Percentiles rank a stretch among this genome's conserved stretches.
Evolutionary conservation across 345 rosid genomes (phyloP).

Genomic region (Linum usitatissimum): DNA sequence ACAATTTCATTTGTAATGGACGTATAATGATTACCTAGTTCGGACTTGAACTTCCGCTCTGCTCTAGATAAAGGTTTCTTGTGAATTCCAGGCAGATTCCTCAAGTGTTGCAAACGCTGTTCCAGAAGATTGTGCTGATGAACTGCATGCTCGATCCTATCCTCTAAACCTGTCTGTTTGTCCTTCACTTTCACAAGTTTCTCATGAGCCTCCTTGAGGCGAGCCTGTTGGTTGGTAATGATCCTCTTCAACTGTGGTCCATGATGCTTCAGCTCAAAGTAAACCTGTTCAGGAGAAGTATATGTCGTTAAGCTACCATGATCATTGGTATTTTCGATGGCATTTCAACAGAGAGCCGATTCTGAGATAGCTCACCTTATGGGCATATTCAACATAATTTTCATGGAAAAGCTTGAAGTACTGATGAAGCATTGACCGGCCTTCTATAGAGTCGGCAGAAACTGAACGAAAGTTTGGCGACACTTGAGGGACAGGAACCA

Average conservation of each 20-base stretch:
- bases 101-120: slow-evolving; percentile 46
- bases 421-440: slow-evolving; percentile 70
- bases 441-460: slow-evolving; percentile 84
- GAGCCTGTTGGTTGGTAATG: slow-evolving; percentile 58
- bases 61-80: slow-evolving; percentile 85
- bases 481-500: slow-evolving; percentile 62
- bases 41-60: slow-evolving; percentile 68
- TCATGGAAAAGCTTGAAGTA: slow-evolving; percentile 89
- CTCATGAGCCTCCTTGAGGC: slow-evolving; percentile 46
- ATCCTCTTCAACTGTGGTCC: slow-evolving; percentile 74
- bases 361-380: slow-evolving; percentile 50
- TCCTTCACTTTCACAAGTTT: slow-evolving; percentile 56
- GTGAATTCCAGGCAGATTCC: slow-evolving; percentile 62
- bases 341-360: background rate
- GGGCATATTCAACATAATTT: slow-evolving; percentile 88
- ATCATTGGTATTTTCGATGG: background rate
- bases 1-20: background rate
- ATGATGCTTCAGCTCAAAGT: slow-evolving; percentile 81
- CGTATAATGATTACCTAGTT: slow-evolving; percentile 48
- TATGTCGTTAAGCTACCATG: background rate
- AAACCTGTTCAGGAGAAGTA: slow-evolving; percentile 35
- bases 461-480: slow-evolving; percentile 61
- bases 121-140: slow-evolving; percentile 45
- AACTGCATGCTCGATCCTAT: slow-evolving; percentile 40
- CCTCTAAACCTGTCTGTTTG: slow-evolving; percentile 48